These are phyloP conservation scores for Trichophyton simii DNA, from an alignment of 2,329 filamentous ascomycete genomes.

Conservation along the genomic window DNA sequence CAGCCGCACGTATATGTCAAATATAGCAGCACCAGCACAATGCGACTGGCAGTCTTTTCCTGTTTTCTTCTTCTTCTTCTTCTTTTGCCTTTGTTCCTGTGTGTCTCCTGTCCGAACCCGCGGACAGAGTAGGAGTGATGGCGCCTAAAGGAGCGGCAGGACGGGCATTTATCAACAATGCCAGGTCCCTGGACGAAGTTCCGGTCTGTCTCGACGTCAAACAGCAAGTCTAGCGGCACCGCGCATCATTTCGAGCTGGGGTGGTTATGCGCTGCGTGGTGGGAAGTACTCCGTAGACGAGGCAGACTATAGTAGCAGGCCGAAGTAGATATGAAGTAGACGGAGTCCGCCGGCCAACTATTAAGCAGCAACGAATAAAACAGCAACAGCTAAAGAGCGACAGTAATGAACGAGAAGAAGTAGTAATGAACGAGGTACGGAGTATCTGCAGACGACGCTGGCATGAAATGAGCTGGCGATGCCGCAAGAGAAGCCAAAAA, in stretches of 20 bases:
- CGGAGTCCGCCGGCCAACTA: background rate
- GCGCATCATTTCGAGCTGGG: background rate
- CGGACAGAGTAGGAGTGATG: background rate
- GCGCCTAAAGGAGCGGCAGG: background rate
- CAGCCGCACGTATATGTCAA: background rate
- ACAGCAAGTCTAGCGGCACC: background rate
- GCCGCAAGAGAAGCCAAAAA: background rate
- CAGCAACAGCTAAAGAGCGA: background rate
- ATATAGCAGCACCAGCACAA: background rate
- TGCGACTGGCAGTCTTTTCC: background rate
- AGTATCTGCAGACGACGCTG: no score
- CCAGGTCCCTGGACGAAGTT: background rate
- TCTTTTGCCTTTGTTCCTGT: background rate
- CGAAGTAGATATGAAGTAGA: background rate
- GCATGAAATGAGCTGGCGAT: no score
- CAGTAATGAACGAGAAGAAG: background rate
- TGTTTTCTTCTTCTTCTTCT: background rate
- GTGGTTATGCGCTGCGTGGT: background rate
- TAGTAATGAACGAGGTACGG: no score
- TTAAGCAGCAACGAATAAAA: background rate
- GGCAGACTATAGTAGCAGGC: no score
- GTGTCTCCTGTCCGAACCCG: background rate
- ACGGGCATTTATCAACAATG: slow-evolving; percentile 1
- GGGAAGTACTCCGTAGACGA: no score
- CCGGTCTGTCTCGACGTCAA: background rate